These are phyloP conservation scores for Aspergillus incahuasiensis DNA, from an alignment of 495 filamentous ascomycete species.

Conservation along the genomic window DNA sequence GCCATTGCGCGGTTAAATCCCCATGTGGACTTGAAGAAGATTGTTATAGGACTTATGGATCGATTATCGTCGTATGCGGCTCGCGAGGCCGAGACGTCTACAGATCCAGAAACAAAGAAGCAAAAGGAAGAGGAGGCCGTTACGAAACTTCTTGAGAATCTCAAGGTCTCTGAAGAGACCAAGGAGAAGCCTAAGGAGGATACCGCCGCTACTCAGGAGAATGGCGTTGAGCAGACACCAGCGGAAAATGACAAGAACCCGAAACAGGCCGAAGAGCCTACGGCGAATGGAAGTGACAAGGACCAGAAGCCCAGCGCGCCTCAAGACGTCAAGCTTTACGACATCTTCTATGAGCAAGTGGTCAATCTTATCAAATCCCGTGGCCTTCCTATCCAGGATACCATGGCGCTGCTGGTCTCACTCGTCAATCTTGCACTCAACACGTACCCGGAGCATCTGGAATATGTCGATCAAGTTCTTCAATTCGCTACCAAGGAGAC, in stretches of 20 bases:
- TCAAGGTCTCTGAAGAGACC: conserved; percentile 63
- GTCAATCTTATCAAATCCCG: conserved; percentile 87
- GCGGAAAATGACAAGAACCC: conserved; percentile 22
- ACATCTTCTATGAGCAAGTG: conserved; percentile 97
- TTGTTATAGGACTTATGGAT: conserved; percentile 97
- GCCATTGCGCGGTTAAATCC: conserved; percentile 89
- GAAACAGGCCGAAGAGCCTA: conserved; percentile 19
- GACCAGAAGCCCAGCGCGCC: conserved; percentile 61
- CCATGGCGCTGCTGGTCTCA: conserved; percentile 85
- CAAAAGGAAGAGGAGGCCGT: conserved; percentile 83
- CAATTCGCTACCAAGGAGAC: conserved; percentile 86
- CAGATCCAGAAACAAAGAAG: conserved; percentile 65
- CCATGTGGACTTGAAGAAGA: conserved; percentile 94
- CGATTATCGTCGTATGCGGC: conserved; percentile 88
- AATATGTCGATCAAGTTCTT: conserved; percentile 93
- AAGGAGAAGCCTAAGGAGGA: conserved; percentile 37
- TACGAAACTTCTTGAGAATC: conserved; percentile 65
- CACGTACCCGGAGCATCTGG: conserved; percentile 85
- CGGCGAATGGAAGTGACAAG: conserved; percentile 15
- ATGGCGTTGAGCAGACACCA: conserved; percentile 42
- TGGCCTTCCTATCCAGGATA: conserved; percentile 88
- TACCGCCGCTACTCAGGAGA: conserved; percentile 35
- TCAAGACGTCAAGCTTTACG: conserved; percentile 83
- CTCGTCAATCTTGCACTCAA: conserved; percentile 89
- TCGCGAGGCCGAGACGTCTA: conserved; percentile 75